These are phyloP conservation scores for Xerocomus nothofagi DNA, from an alignment of 1,284 basidiomycete genomes.

Conservation along the genomic window DNA sequence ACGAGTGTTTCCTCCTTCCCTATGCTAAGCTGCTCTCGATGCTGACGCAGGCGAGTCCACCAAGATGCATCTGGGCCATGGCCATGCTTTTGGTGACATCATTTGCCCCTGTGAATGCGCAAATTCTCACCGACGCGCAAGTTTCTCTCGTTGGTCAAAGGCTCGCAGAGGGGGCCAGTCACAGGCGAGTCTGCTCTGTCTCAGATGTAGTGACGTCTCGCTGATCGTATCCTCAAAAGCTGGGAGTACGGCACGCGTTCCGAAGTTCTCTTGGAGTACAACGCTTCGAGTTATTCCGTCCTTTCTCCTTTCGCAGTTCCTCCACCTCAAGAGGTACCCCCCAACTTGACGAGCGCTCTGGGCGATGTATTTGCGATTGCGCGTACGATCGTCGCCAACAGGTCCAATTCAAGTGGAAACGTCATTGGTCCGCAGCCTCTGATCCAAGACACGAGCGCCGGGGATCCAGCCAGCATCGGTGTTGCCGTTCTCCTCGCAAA, in stretches of 20 bases:
- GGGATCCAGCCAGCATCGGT: conserved; percentile 83
- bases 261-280: conserved; percentile 59
- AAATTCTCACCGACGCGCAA: conserved; percentile 29
- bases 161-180: conserved; percentile 31
- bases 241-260: conserved; percentile 69
- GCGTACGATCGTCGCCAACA: conserved; percentile 49
- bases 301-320: conserved; percentile 45
- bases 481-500: conserved; percentile 79
- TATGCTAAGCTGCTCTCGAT: not conserved
- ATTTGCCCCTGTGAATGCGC: conserved; percentile 17
- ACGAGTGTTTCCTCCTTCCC: not conserved
- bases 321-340: conserved; percentile 41
- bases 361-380: conserved; percentile 61
- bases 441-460: conserved; percentile 58
- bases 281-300: conserved; percentile 50
- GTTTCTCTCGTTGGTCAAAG: conserved; percentile 24
- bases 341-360: conserved; percentile 41
- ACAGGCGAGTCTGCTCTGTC: conserved; percentile 24
- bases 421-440: conserved; percentile 51
- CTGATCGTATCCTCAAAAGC: conserved; percentile 35
- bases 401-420: conserved; percentile 41
- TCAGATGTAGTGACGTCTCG: not conserved
- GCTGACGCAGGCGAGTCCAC: not conserved
- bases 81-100: conserved; percentile 8
- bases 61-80: not conserved